Conservation (phyloP, 345 rosid genomes). For the Kernera saxatilis region DNA sequence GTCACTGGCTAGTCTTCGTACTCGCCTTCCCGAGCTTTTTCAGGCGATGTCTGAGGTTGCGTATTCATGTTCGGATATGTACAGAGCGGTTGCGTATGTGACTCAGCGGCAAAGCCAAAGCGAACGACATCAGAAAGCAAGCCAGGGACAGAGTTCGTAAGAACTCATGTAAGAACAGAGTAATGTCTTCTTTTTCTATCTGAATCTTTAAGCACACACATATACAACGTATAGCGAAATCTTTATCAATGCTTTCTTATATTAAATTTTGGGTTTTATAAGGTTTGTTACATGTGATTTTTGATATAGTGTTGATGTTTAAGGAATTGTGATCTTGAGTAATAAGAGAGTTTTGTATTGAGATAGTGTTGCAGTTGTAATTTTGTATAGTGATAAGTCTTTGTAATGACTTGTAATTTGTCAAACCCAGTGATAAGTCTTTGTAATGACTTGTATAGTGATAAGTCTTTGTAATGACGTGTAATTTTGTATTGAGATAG, state of each 20-base stretch:
- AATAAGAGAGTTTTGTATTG: neutral
- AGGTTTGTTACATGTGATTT: neutral
- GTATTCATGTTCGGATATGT: conserved; percentile 42
- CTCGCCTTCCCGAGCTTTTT: conserved; percentile 75
- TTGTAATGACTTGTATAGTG: too few species aligned
- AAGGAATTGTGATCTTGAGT: neutral
- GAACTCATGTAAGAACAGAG: conserved; percentile 1
- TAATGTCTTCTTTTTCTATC: conserved; percentile 6
- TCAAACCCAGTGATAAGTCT: too few species aligned
- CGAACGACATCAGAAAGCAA: conserved; percentile 24
- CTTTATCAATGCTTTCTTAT: neutral
- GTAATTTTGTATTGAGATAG: too few species aligned
- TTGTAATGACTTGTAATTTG: neutral
- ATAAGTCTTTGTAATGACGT: too few species aligned
- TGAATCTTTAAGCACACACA: neutral
- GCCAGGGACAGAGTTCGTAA: conserved; percentile 15
- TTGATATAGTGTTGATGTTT: neutral
- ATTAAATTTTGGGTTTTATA: neutral
- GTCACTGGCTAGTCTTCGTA: conserved; percentile 59
- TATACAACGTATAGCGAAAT: neutral
- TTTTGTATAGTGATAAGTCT: neutral
- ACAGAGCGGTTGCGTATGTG: conserved; percentile 15
- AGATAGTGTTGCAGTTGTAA: neutral
- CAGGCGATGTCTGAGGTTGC: conserved; percentile 49
- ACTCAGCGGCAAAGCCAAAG: conserved; percentile 31